Conservation (phyloP, 2,329 filamentous ascomycete genomes). For the Sporothrix sp. region DNA sequence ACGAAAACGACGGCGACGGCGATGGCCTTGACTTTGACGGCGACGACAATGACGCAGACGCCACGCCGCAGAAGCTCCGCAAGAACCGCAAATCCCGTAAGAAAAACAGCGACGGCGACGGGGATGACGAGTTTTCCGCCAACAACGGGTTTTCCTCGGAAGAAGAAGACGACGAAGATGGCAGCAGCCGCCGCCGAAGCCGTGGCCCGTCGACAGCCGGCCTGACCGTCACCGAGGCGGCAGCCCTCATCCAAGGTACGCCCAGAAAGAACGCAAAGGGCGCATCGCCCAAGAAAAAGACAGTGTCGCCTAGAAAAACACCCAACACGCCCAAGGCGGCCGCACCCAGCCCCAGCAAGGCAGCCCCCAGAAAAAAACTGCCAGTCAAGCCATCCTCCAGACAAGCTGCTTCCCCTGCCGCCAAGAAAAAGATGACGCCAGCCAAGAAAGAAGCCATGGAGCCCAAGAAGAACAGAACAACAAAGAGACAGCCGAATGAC, state of each 20-base stretch:
- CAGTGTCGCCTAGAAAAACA: not conserved
- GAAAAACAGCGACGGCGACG: conserved; percentile 14
- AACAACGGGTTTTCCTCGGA: conserved; percentile 13
- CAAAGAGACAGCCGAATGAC: not conserved
- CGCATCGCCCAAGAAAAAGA: not conserved
- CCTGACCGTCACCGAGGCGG: not conserved
- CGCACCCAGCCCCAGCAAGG: not conserved
- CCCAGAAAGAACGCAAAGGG: conserved; percentile 15
- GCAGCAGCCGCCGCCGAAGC: conserved; percentile 11
- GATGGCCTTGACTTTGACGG: not conserved
- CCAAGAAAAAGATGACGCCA: not conserved
- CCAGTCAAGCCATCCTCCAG: not conserved
- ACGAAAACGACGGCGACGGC: conserved; percentile 20
- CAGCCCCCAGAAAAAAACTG: not conserved
- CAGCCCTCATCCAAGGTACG: conserved; percentile 17
- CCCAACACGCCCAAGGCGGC: not conserved
- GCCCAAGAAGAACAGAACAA: too few species aligned
- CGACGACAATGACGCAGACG: conserved; percentile 16
- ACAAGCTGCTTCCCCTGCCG: not conserved
- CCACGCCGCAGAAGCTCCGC: too few species aligned
- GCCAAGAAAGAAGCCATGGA: not conserved
- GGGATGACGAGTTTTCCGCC: conserved; percentile 16
- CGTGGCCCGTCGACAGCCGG: not conserved
- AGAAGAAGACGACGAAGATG: conserved; percentile 10
- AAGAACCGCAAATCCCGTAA: too few species aligned